Base-by-base conservation (phyloP, 495 filamentous ascomycete genomes). In the Xylaria sp. region DNA sequence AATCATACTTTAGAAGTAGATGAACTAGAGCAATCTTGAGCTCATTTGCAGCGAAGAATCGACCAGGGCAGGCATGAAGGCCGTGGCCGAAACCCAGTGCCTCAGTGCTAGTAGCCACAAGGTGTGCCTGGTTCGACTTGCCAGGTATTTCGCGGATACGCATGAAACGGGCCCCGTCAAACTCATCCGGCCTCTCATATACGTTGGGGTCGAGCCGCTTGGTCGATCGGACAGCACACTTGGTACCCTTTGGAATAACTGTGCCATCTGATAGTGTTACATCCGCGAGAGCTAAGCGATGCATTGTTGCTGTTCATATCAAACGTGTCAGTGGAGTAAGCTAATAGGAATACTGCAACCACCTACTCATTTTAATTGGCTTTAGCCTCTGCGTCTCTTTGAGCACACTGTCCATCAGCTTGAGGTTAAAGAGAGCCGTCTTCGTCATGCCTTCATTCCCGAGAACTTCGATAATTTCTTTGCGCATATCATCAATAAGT, bases 141-240 rank as follows among this genome's bases (percentile, higher is more conserved):
- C 81, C 84, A 0, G 77, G 68, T 7, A 58, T 65, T 8, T 77
- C 72, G 31, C 81, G 75, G 76, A 83, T 80, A 5, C 79, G 80
- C 62, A 82, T 74, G 73, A 87, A 88, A 11, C 86, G 84, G 50
- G 79, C 79, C 19, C 80, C 82, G 71, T 89, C 85, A 77, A 80
- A 89, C 29, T 69, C 71, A 2, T 79, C 72, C 9, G 86, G 78
- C 41, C 83, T 72, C 5, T 80, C 77, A 71, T 88, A 87, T 55
- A 86, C 63, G 1, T 62, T n/a, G 17, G 83, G 77, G 68, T 88
- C 83, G 61, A 73, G 76, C 72, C 79, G 77, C 14, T 65, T 63
- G 4, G 62, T 70, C 12, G 71, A 52, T 2, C 81, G 82, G 11
- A 87, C 79, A 7, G 69, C 72, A 29, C 85, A 76, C 14, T 57